These are phyloP conservation scores for Amanita pallidorosea DNA, from an alignment of 768 basidiomycete species.

Conservation along the genomic window DNA sequence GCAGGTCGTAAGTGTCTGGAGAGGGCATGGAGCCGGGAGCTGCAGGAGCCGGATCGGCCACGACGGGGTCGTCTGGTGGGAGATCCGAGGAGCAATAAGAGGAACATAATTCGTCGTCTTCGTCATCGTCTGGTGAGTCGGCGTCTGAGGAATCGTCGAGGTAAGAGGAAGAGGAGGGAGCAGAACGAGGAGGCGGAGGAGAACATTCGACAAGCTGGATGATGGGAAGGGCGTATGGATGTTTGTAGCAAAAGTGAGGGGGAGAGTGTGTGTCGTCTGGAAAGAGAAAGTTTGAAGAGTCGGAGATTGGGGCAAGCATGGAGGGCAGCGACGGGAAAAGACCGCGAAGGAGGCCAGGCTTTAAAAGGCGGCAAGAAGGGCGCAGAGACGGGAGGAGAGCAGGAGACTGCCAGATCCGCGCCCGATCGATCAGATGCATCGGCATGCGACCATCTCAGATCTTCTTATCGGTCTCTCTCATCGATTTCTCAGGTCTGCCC, in stretches of 20 bases:
- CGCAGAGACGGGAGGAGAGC: constrained; percentile 5
- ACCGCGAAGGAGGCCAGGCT: constrained; percentile 9
- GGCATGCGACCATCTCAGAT: constrained; percentile 19
- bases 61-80: constrained; percentile 24
- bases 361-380: constrained; percentile 1
- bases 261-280: constrained; percentile 19
- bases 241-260: constrained; percentile 33
- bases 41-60: constrained; percentile 14
- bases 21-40: constrained; percentile 10
- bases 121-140: constrained; percentile 20
- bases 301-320: constrained; percentile 11
- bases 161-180: constrained; percentile 26
- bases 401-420: constrained; percentile 5
- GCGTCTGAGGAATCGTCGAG: constrained; percentile 19
- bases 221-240: constrained; percentile 47
- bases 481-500: constrained; percentile 16
- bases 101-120: constrained; percentile 33
- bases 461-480: constrained; percentile 13
- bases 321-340: constrained; percentile 6
- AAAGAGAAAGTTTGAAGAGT: constrained; percentile 15
- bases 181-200: constrained; percentile 43
- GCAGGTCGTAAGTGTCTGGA: constrained; percentile 38
- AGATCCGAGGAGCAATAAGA: constrained; percentile 68
- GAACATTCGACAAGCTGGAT: constrained; percentile 66
- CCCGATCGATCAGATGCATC: constrained; percentile 18